A percentile compares a stretch with the other conserved stretches of the same genome.
phyloP scores from a whole-genome alignment of 768 basidiomycete genomes.

The Hypholoma fasciculare region DNA sequence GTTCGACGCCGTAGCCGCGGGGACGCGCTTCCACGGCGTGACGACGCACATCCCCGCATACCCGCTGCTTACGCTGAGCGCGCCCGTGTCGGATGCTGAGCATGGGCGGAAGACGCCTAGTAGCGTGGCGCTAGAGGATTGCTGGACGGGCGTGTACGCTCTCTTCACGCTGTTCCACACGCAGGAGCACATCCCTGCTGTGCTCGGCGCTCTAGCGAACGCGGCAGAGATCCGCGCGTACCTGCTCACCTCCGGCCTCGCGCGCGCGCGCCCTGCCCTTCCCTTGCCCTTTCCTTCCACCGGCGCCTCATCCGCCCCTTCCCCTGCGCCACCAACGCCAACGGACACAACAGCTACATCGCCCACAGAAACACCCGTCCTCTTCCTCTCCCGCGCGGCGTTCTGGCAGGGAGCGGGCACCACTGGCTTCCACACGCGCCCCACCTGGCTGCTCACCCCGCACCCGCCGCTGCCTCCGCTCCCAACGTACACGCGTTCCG shows the following conservation, averaged over 20 bases:
- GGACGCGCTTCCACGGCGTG: slow-evolving; percentile 26
- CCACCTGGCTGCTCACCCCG: slow-evolving; percentile 28
- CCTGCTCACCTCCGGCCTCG: slow-evolving; percentile 39
- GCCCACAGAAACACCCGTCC: slow-evolving; percentile 8
- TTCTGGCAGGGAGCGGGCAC: slow-evolving; percentile 56
- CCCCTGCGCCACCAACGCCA: slow-evolving; percentile 10
- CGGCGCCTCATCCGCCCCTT: background rate
- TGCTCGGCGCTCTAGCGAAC: slow-evolving; percentile 31
- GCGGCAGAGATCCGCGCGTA: slow-evolving; percentile 33
- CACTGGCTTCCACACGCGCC: slow-evolving; percentile 26
- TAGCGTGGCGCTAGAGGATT: slow-evolving; percentile 26
- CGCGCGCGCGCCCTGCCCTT: slow-evolving; percentile 15
- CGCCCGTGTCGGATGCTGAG: slow-evolving; percentile 1
- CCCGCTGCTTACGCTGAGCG: slow-evolving; percentile 21
- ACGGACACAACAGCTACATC: slow-evolving; percentile 1
- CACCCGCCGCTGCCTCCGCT: slow-evolving; percentile 34
- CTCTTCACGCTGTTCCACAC: slow-evolving; percentile 38
- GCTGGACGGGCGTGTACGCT: slow-evolving; percentile 42
- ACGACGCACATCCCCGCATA: slow-evolving; percentile 30
- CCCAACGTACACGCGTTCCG: slow-evolving; percentile 42
- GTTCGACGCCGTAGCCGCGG: slow-evolving; percentile 26
- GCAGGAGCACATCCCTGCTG: slow-evolving; percentile 41
- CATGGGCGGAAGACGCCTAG: background rate
- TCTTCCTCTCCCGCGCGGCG: slow-evolving; percentile 40
- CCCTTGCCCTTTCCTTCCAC: background rate